Conservation (phyloP, 345 rosid genomes). For the thale cress (Arabidopsis thaliana) region DNA sequence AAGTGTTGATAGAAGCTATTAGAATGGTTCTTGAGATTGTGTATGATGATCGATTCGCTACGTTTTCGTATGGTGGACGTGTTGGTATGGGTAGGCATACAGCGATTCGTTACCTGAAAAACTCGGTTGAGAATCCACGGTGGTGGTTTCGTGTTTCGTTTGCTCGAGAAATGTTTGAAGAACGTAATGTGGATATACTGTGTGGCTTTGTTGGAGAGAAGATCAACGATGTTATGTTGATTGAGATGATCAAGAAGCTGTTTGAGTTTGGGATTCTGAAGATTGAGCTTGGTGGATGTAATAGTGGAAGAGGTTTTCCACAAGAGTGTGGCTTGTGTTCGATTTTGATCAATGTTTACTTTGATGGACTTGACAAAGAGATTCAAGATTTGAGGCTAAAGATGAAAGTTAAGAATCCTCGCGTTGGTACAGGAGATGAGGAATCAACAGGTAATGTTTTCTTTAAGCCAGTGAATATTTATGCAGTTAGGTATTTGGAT, state of each 20-base stretch:
- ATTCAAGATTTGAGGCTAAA: constrained; percentile 66
- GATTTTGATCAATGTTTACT: constrained; percentile 72
- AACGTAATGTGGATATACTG: constrained; percentile 55
- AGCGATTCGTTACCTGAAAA: constrained; percentile 79
- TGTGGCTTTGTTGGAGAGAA: constrained; percentile 63
- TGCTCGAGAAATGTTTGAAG: constrained; percentile 47
- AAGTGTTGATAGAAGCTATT: constrained; percentile 81
- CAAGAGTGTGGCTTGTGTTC: constrained; percentile 80
- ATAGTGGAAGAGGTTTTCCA: constrained; percentile 80
- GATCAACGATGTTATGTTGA: constrained; percentile 59
- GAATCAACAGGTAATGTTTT: constrained; percentile 52
- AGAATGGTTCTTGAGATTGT: constrained; percentile 79
- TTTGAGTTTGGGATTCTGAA: constrained; percentile 60
- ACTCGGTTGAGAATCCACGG: constrained; percentile 69
- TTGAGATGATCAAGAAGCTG: constrained; percentile 59
- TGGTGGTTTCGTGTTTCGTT: constrained; percentile 93
- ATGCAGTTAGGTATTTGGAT: constrained; percentile 86
- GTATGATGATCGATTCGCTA: constrained; percentile 80
- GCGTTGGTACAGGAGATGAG: constrained; percentile 45
- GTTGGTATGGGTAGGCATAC: constrained; percentile 95
- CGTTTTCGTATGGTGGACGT: constrained; percentile 88
- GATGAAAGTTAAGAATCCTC: constrained; percentile 58
- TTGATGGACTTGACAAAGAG: constrained; percentile 71
- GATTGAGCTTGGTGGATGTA: constrained; percentile 69
- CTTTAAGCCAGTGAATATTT: constrained; percentile 67